These are phyloP conservation scores for Trichoderma sp. DNA, from an alignment of 2,329 filamentous ascomycete species.

Conservation along the genomic window DNA sequence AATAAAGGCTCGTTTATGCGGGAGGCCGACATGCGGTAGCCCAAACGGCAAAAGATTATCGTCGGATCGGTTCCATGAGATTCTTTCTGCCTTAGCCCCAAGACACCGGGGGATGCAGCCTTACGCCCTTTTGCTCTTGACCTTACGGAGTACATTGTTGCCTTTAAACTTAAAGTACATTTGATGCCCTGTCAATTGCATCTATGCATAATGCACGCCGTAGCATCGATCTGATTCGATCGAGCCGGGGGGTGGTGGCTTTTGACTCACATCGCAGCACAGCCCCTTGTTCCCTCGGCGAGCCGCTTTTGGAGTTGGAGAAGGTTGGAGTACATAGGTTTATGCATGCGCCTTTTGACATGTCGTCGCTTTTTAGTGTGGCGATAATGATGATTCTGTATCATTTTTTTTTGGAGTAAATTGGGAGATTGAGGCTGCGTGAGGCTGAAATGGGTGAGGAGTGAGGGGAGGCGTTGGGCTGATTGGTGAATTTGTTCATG, in stretches of 20 bases:
- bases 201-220: not conserved
- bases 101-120: not conserved
- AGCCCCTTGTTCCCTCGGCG: not conserved
- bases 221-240: not conserved
- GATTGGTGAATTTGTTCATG: not conserved
- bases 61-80: not conserved
- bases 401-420: not conserved
- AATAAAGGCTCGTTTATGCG: not conserved
- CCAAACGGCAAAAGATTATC: not conserved
- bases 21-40: not conserved
- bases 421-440: not conserved
- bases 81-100: not conserved
- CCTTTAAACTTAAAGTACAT: not conserved
- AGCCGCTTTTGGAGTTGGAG: not conserved
- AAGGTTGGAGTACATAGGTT: not conserved
- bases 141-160: not conserved
- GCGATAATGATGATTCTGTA: not conserved
- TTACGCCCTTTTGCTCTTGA: slow-evolving; percentile 3
- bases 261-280: not conserved
- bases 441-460: not conserved
- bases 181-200: not conserved
- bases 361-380: not conserved
- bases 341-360: slow-evolving; percentile 3
- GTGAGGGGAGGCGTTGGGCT: not conserved
- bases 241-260: not conserved